Percentiles rank a stretch among this genome's conserved stretches.
Conservation (phyloP, 768 basidiomycete genomes). For the Phylloporus sp. region DNA sequence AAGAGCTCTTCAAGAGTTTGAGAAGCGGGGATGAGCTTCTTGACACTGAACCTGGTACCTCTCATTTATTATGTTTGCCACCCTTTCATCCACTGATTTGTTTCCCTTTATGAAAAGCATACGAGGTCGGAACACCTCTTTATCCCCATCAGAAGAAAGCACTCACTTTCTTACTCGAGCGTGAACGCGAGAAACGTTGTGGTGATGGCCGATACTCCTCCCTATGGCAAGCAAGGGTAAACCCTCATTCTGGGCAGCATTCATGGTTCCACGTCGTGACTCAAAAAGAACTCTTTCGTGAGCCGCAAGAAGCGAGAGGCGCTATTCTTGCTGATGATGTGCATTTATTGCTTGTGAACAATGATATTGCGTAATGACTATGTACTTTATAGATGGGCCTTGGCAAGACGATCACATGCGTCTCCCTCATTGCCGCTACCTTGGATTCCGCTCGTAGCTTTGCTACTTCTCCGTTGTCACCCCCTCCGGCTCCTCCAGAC, state of each 20-base stretch:
- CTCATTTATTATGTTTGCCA: conserved; percentile 14
- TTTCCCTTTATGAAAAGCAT: conserved; percentile 37
- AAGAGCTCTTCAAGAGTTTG: conserved; percentile 87
- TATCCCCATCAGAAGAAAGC: conserved; percentile 99
- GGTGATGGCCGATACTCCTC: conserved; percentile 63
- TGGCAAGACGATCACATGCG: conserved; percentile 95
- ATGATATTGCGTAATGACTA: conserved; percentile 10
- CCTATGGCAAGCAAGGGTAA: conserved; percentile 61
- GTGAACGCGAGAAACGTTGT: conserved; percentile 64
- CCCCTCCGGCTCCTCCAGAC: conserved; percentile 41
- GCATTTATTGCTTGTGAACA: conserved; percentile 32
- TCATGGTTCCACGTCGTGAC: conserved; percentile 86
- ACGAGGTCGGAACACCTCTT: conserved; percentile 76
- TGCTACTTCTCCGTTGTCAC: conserved; percentile 50
- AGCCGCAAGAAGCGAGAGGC: conserved; percentile 75
- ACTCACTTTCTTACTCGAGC: conserved; percentile 88
- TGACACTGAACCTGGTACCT: conserved; percentile 83
- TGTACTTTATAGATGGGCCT: conserved; percentile 78
- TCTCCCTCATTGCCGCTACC: conserved; percentile 89
- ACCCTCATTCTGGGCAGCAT: conserved; percentile 43
- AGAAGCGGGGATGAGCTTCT: conserved; percentile 81
- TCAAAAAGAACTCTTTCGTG: conserved; percentile 62
- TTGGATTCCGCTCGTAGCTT: conserved; percentile 66
- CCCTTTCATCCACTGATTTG: conserved; percentile 11
- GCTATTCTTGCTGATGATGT: conserved; percentile 97